phyloP scores from a whole-genome alignment of 306 rosid species.

The Leucaena leucocephala region DNA sequence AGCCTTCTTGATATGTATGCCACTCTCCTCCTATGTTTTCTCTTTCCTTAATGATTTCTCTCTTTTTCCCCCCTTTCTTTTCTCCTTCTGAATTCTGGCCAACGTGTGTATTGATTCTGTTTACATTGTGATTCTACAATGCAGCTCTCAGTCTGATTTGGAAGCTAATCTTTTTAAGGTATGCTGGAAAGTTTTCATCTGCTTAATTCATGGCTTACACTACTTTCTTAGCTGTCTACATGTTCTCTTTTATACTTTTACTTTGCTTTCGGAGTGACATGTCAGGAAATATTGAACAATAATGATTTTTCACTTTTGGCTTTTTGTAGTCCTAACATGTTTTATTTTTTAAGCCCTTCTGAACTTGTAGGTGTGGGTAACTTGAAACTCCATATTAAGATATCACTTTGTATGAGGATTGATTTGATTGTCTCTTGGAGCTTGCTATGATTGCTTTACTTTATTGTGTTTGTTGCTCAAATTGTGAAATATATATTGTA shows the following conservation, averaged over 20 bases:
- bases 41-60: background rate
- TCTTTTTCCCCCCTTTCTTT: background rate
- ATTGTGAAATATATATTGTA: background rate
- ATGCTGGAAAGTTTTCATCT: slow-evolving; percentile 24
- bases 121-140: slow-evolving; percentile 35
- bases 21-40: slow-evolving; percentile 12
- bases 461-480: background rate
- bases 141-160: slow-evolving; percentile 91
- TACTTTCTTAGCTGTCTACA: slow-evolving; percentile 10
- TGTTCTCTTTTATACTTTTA: slow-evolving; percentile 10
- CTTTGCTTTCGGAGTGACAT: background rate
- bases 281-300: slow-evolving; percentile 1
- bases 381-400: background rate
- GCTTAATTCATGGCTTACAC: background rate
- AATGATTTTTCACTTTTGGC: slow-evolving; percentile 11
- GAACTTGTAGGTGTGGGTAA: background rate
- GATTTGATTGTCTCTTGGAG: background rate
- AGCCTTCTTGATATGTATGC: slow-evolving; percentile 94
- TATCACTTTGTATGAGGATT: background rate
- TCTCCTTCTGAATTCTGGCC: slow-evolving; percentile 16
- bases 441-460: background rate
- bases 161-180: slow-evolving; percentile 94
- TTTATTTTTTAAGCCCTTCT: background rate
- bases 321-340: slow-evolving; percentile 19
- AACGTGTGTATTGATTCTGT: background rate